Conservation (phyloP, 2,329 filamentous ascomycete genomes). For the Arachnomyces sp. region DNA sequence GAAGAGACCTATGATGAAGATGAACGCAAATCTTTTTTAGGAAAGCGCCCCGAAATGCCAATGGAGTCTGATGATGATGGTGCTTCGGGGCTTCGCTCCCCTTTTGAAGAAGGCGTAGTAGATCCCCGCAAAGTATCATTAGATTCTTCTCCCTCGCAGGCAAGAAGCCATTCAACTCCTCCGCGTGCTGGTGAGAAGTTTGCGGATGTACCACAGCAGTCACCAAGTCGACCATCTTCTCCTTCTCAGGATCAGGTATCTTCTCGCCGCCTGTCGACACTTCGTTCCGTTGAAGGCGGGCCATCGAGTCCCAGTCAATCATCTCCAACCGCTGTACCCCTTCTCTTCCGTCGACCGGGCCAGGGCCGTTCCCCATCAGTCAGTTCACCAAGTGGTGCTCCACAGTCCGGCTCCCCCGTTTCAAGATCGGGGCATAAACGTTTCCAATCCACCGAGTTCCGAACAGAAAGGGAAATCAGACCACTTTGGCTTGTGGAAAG, state of each 20-base stretch:
- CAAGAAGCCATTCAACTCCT: slow-evolving; percentile 29
- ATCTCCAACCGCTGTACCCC: slow-evolving; percentile 49
- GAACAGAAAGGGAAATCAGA: slow-evolving; percentile 58
- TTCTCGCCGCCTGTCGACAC: slow-evolving; percentile 23
- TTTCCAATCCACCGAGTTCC: slow-evolving; percentile 46
- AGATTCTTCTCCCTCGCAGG: slow-evolving; percentile 4
- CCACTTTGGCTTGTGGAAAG: slow-evolving; percentile 76
- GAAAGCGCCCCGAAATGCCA: slow-evolving; percentile 54
- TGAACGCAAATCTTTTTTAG: slow-evolving; percentile 56
- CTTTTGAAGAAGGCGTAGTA: slow-evolving; percentile 10
- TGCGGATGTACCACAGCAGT: slow-evolving; percentile 21
- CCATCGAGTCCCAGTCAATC: slow-evolving; percentile 21
- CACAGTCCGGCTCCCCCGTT: slow-evolving; percentile 36
- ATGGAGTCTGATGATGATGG: slow-evolving; percentile 32
- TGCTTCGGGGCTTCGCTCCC: slow-evolving; percentile 37
- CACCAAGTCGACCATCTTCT: slow-evolving; percentile 29
- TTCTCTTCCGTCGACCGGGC: slow-evolving; percentile 50
- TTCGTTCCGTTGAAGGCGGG: slow-evolving; percentile 18
- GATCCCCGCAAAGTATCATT: slow-evolving; percentile 10
- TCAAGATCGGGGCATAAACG: slow-evolving; percentile 37
- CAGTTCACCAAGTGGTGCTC: slow-evolving; percentile 26
- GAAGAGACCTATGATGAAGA: slow-evolving; percentile 28
- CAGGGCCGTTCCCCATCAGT: slow-evolving; percentile 33
- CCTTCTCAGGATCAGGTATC: slow-evolving; percentile 16
- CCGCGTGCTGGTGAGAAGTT: slow-evolving; percentile 23